A percentile compares a stretch with the other conserved stretches of the same genome.
These are phyloP conservation scores for Colletotrichum musicola DNA, from an alignment of 2,329 filamentous ascomycete species.

Conservation along the genomic window DNA sequence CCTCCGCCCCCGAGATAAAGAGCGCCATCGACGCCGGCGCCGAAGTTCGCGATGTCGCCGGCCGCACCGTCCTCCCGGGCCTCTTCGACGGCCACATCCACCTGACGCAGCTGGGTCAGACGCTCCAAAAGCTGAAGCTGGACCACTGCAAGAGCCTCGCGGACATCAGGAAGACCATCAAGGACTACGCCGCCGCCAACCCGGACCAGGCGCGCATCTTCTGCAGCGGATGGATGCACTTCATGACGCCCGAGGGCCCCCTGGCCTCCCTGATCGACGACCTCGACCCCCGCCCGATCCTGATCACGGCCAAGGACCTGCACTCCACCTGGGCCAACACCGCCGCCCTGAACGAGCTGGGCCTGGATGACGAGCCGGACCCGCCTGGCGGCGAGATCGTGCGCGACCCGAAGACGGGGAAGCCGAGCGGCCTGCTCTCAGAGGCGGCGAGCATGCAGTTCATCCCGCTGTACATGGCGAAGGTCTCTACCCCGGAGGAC, in stretches of 20 bases:
- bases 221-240: constrained; percentile 68
- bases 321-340: constrained; percentile 69
- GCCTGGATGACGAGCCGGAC: constrained; percentile 58
- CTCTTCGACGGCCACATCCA: constrained; percentile 72
- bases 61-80: constrained; percentile 62
- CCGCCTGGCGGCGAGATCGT: constrained; percentile 60
- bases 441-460: constrained; percentile 58
- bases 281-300: constrained; percentile 63
- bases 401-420: constrained; percentile 57
- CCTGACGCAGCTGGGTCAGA: constrained; percentile 66
- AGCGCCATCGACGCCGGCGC: constrained; percentile 43
- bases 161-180: constrained; percentile 63
- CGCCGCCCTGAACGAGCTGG: constrained; percentile 63
- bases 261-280: constrained; percentile 64
- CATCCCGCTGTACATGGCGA: constrained; percentile 66
- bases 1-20: constrained; percentile 40
- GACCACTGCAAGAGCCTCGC: constrained; percentile 58
- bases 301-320: constrained; percentile 68
- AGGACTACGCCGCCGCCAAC: constrained; percentile 57
- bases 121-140: constrained; percentile 64
- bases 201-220: constrained; percentile 60
- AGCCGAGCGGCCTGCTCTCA: constrained; percentile 62
- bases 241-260: constrained; percentile 64
- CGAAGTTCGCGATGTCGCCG: constrained; percentile 44
- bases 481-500: constrained; percentile 60